These are phyloP conservation scores for Aspergillus glaucus DNA, from an alignment of 2,329 filamentous ascomycete species.

Conservation along the genomic window DNA sequence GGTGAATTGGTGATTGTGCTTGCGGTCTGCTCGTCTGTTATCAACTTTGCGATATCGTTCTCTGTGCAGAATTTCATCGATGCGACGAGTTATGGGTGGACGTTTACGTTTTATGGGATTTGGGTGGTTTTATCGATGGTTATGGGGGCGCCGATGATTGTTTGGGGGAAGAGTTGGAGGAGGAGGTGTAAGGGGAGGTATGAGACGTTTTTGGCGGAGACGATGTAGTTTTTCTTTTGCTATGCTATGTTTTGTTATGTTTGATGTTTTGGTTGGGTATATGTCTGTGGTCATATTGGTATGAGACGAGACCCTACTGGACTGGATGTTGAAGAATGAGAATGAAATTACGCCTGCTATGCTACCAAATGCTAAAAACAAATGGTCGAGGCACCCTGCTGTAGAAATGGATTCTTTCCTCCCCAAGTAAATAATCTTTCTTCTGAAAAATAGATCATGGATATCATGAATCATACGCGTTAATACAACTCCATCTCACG, in stretches of 20 bases:
- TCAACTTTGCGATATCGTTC: slow-evolving; percentile 34
- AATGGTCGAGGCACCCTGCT: too few relatives aligned
- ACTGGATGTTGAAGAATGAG: too few relatives aligned
- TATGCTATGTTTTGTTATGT: neutral
- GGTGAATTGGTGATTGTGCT: slow-evolving; percentile 34
- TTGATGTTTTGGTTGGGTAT: neutral
- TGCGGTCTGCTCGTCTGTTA: slow-evolving; percentile 28
- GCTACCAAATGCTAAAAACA: too few relatives aligned
- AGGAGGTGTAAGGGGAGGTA: slow-evolving; percentile 18
- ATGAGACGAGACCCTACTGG: too few relatives aligned
- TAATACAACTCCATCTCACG: slow-evolving; percentile 27
- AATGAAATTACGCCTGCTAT: too few relatives aligned
- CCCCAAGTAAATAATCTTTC: too few relatives aligned
- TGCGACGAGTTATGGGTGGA: slow-evolving; percentile 24
- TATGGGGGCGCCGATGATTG: slow-evolving; percentile 22
- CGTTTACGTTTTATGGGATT: slow-evolving; percentile 32
- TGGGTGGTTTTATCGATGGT: slow-evolving; percentile 19
- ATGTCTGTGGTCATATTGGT: neutral
- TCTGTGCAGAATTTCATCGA: slow-evolving; percentile 37
- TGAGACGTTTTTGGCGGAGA: slow-evolving; percentile 20
- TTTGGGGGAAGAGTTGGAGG: slow-evolving; percentile 31
- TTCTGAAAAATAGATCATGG: slow-evolving; percentile 18
- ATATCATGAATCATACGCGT: slow-evolving; percentile 22
- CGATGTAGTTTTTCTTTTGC: neutral
- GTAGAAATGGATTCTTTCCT: too few relatives aligned